Conservation (phyloP, 805 yeast species). For the Candida anglica region DNA sequence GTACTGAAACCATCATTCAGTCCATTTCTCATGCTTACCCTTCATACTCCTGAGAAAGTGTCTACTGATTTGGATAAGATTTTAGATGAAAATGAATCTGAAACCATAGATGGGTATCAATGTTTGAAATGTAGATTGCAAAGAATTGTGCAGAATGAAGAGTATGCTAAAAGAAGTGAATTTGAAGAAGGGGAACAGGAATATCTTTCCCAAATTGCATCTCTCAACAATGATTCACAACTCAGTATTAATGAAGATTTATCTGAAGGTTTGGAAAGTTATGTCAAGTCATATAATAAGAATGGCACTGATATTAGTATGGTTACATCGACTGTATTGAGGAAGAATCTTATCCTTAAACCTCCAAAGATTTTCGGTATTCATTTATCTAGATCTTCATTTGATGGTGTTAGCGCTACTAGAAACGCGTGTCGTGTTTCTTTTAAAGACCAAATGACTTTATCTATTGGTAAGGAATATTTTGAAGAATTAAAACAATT, state of each 20-base stretch:
- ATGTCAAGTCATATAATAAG: conserved; percentile 43
- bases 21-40: conserved; percentile 67
- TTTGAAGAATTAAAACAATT: conserved; percentile 32
- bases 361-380: conserved; percentile 72
- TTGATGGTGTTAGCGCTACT: conserved; percentile 58
- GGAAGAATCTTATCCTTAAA: conserved; percentile 54
- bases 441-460: conserved; percentile 52
- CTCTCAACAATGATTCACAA: conserved; percentile 30
- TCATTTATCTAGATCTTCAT: conserved; percentile 86
- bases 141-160: conserved; percentile 26
- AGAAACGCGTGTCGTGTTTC: conserved; percentile 73
- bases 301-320: conserved; percentile 40
- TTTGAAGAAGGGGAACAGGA: conserved; percentile 10
- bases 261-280: conserved; percentile 44
- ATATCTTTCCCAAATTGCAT: conserved; percentile 21
- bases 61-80: conserved; percentile 49
- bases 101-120: conserved; percentile 74
- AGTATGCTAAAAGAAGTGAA: conserved; percentile 28
- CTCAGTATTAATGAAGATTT: conserved; percentile 64
- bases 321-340: conserved; percentile 63
- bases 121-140: conserved; percentile 66
- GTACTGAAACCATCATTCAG: conserved; percentile 55
- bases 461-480: conserved; percentile 45
- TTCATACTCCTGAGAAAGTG: conserved; percentile 62
- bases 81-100: conserved; percentile 54